phyloP scores from a whole-genome alignment of 352 stramenopile genomes.

The Globisporangium echinulatum region DNA sequence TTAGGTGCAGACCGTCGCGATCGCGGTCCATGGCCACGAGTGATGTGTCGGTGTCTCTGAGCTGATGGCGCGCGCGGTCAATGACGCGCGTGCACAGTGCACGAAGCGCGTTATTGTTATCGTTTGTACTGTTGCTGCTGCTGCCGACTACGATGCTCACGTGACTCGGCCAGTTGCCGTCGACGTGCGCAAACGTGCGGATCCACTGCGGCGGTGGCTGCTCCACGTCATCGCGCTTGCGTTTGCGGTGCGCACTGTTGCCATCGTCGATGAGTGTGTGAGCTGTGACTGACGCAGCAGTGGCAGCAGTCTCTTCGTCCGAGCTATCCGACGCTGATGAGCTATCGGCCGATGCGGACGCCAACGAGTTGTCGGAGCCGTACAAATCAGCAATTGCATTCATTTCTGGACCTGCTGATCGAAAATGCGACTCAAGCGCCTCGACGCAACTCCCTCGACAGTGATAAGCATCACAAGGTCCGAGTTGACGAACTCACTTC shows the following conservation, averaged over 20 bases:
- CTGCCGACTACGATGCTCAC: conserved; percentile 41
- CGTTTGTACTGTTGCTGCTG: conserved; percentile 4
- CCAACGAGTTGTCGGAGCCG: background rate
- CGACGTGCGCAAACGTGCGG: conserved; percentile 63
- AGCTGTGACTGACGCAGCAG: background rate
- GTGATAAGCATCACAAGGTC: too few species aligned
- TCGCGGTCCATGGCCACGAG: conserved; percentile 29
- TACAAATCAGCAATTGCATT: conserved; percentile 15
- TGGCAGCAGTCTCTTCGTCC: conserved; percentile 10
- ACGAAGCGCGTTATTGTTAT: conserved; percentile 12
- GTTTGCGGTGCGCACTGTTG: conserved; percentile 25
- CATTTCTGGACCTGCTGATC: conserved; percentile 2
- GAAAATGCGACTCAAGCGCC: too few species aligned
- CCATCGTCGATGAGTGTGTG: background rate
- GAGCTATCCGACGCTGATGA: conserved; percentile 13
- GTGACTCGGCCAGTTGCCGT: conserved; percentile 81
- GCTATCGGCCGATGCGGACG: background rate
- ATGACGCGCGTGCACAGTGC: conserved; percentile 22
- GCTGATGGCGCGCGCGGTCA: conserved; percentile 17
- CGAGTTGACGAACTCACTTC: too few species aligned
- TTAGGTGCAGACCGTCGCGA: conserved; percentile 42
- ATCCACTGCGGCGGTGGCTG: conserved; percentile 29
- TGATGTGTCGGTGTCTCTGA: conserved; percentile 1
- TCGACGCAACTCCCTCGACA: too few species aligned
- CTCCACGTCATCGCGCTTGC: conserved; percentile 24